Base-by-base conservation (phyloP, 2,329 filamentous ascomycete genomes). In the Parascedosporium putredinis region DNA sequence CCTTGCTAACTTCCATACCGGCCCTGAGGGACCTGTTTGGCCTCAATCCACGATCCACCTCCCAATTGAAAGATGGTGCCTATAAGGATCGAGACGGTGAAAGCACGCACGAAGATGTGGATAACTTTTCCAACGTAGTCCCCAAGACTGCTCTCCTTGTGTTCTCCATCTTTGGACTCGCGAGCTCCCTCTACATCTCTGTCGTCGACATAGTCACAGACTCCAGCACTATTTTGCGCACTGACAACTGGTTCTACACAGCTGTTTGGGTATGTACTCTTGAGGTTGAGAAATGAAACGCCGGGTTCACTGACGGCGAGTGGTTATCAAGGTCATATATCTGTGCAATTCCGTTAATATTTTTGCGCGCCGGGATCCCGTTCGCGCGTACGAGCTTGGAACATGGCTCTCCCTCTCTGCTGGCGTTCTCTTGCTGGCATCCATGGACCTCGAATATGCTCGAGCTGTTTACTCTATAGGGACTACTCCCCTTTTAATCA, bases 41-140 rank as follows among this genome's bases (percentile, higher is more conserved):
- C 7, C 27, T 49, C 24, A 29, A 29, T 43, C 18, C 14, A 10
- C 38, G 20, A 10, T 8, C 33, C 12, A 43, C 12, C 8, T 31
- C n/a, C n/a, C 8, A 4, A 20, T 20, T 12, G 4, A 66, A 65
- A 51, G 67, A 74, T 36, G 65, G 73, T 9, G 67, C 72, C 10
- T 89, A 89, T 58, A 69, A 81, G 56, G 86, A 90, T 59, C 66
- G 73, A 53, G 86, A 90, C 64, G 86, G 86, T 45, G 71, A 75
- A 54, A 83, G 82, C 27, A 84, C 80, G 0, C 72, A 77, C 36
- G 79, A 84, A 59, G 79, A 81, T 1, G 61, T 80, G 48, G 72
- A 73, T 20, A 71, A 71, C 34, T 89, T 83, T 59, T 84, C 83
- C 24, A 75, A 78, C 54, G 76, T 68, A 51, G 58, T 72, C 51